phyloP scores from a whole-genome alignment of 805 yeast species.

The Monosporozyma solicola region DNA sequence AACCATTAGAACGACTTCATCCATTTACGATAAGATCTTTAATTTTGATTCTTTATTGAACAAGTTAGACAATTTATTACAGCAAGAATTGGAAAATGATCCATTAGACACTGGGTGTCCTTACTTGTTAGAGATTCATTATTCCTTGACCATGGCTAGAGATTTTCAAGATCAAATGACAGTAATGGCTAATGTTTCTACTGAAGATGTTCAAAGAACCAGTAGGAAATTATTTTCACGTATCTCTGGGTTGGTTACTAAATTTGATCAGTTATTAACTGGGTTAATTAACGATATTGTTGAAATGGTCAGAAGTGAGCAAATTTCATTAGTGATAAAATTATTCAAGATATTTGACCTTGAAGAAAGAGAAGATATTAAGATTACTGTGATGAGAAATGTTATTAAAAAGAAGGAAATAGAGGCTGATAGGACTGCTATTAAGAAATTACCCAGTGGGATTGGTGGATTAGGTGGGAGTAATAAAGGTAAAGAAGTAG shows the following conservation, averaged over 20 bases:
- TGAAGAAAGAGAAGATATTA: constrained; percentile 73
- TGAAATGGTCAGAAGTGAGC: constrained; percentile 64
- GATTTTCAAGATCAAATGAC: constrained; percentile 72
- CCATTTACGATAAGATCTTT: constrained; percentile 53
- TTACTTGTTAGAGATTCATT: constrained; percentile 59
- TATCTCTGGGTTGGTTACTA: constrained; percentile 34
- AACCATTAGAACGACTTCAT: constrained; percentile 60
- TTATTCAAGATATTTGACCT: constrained; percentile 67
- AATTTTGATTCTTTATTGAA: constrained; percentile 44
- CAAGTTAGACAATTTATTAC: constrained; percentile 45
- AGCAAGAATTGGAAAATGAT: constrained; percentile 29
- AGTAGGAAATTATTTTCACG: constrained; percentile 37
- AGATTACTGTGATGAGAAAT: constrained; percentile 33
- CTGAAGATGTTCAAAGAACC: constrained; percentile 61
- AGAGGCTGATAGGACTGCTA: constrained; percentile 21
- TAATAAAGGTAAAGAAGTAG: constrained; percentile 1
- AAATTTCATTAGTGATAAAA: constrained; percentile 58
- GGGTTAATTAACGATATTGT: constrained; percentile 61
- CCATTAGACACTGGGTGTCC: constrained; percentile 36
- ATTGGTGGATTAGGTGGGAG: not conserved
- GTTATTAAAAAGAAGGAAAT: constrained; percentile 26
- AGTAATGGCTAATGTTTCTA: constrained; percentile 41
- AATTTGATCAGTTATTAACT: constrained; percentile 55
- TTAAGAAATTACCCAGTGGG: constrained; percentile 22
- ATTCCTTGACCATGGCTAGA: constrained; percentile 55